These are phyloP conservation scores for Entamoeba moshkovskii DNA, from an alignment of 208 protist species.

Conservation along the genomic window DNA sequence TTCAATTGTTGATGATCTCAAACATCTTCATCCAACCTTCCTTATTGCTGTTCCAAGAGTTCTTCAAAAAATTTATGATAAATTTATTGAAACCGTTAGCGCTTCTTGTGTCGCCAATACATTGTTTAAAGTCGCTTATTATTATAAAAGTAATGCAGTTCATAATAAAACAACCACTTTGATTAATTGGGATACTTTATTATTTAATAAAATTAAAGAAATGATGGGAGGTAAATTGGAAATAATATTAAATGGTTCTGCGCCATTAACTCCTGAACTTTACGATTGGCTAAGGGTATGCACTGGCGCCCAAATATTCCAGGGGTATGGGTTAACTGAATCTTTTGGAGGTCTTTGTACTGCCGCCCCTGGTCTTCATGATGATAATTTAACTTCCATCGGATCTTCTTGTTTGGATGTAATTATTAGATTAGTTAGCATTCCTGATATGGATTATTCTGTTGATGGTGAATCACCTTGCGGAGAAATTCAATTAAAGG, in stretches of 20 bases:
- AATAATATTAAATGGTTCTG: not conserved
- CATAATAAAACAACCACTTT: not conserved
- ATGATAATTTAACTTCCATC: not conserved
- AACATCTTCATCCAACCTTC: slow-evolving; percentile 1
- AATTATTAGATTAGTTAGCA: not conserved
- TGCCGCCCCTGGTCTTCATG: not conserved
- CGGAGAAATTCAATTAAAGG: slow-evolving; percentile 16
- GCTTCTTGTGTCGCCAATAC: not conserved
- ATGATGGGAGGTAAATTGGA: not conserved
- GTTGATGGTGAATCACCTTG: not conserved
- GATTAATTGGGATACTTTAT: not conserved
- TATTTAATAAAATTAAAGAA: not conserved
- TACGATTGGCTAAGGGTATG: not conserved
- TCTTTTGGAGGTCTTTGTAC: not conserved
- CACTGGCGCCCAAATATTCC: not conserved
- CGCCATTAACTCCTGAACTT: not conserved
- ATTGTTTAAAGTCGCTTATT: not conserved
- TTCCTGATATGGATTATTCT: not conserved
- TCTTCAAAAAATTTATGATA: not conserved
- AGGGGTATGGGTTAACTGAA: not conserved
- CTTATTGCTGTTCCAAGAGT: slow-evolving; percentile 10
- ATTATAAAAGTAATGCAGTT: not conserved
- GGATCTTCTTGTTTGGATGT: not conserved
- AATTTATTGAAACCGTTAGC: not conserved
- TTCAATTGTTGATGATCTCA: not conserved